Evolutionary conservation across 768 basidiomycete species (phyloP).

Genomic region (Tylopilus intermedius): DNA sequence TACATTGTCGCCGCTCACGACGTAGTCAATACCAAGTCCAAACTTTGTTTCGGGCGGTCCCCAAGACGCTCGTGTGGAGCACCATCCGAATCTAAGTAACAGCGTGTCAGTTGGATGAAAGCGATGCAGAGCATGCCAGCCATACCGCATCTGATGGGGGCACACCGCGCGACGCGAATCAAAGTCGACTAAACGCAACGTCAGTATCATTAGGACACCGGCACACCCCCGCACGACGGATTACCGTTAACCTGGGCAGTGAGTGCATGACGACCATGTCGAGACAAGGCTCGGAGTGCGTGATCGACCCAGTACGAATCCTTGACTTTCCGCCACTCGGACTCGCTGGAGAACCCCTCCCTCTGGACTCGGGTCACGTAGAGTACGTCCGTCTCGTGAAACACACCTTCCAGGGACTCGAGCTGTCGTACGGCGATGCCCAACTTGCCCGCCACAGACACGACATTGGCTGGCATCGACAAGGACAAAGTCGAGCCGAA

Average conservation of each 20-base stretch:
- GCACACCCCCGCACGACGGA: conserved; percentile 16
- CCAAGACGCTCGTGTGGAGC: conserved; percentile 64
- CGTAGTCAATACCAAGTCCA: neutral
- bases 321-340: conserved; percentile 65
- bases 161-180: conserved; percentile 91
- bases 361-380: conserved; percentile 96
- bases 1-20: neutral
- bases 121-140: conserved; percentile 24
- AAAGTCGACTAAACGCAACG: conserved; percentile 74
- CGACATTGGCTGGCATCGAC: conserved; percentile 84
- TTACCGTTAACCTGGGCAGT: conserved; percentile 86
- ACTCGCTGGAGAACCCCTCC: conserved; percentile 79
- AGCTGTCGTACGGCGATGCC: conserved; percentile 75
- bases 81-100: conserved; percentile 70
- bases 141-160: conserved; percentile 98
- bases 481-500: conserved; percentile 92
- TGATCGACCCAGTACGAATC: conserved; percentile 85
- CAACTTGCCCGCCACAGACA: conserved; percentile 76
- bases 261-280: conserved; percentile 99
- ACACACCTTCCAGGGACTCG: conserved; percentile 86
- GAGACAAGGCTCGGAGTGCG: conserved; percentile 64
- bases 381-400: conserved; percentile 89
- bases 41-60: conserved; percentile 9
- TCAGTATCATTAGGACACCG: conserved; percentile 8
- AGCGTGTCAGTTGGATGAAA: neutral